Base-by-base conservation (phyloP, 345 rosid species). In the Rhodomyrtus tomentosa region DNA sequence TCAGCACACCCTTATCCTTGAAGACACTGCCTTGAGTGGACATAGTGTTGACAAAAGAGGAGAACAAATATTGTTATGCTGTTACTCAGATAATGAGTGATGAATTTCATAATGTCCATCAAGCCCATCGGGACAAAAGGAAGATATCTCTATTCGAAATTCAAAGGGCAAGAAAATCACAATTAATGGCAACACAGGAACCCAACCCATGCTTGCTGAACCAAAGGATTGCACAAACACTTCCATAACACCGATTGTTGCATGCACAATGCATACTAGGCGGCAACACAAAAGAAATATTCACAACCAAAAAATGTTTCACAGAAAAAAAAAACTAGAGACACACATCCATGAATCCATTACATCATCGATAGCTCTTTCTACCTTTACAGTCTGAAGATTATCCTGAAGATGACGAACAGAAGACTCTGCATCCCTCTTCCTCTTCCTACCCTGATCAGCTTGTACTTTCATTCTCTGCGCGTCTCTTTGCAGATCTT, bases 331-430 rank as follows among this genome's bases (percentile, higher is more conserved):
- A 42, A 81, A 81, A 85, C 16, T 52, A 84, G 56, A 55, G 80
- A 12, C 73, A 59, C n/a, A 48, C 13, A 18, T 36, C 25, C 45
- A 29, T 59, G 51, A 15, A 58, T 59, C 49, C 6, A 58, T 51
- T 32, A 45, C 10, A n/a, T 50, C 48, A 40, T 50, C 25, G 79
- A 68, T 68, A 84, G 55, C 22, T 50, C 83, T 82, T 59, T 87
- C 24, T 88, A 95, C 99, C 96, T 95, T 95, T 51, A 90, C 81
- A 40, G 62, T 84, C 74, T 87, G 91, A 42, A 91, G 86, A 56
- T 81, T 86, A 56, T 55, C 83, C 79, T 87, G 87, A 86, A 97
- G 90, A 90, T 90, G 90, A 86, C 73, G 87, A 80, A 92, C 87
- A 49, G 50, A 89, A 87, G 86, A 89, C 83, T 92, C 96, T 13